Evolutionary conservation across 2,329 filamentous ascomycete species (phyloP).

Genomic region (Magnaporthiopsis rhizophila): DNA sequence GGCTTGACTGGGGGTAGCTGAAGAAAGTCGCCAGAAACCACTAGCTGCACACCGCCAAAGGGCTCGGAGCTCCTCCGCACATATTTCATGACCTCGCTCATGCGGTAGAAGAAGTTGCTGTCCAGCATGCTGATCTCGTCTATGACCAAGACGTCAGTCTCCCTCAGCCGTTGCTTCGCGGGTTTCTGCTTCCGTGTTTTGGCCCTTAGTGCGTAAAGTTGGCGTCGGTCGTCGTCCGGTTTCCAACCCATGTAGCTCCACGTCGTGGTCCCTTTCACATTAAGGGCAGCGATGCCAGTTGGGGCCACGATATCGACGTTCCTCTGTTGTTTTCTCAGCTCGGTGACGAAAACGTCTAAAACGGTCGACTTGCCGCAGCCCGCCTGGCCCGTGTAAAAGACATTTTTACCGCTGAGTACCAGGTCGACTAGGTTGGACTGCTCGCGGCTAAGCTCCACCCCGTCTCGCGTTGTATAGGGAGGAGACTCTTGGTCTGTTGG

Average conservation of each 20-base stretch:
- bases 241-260: constrained; percentile 52
- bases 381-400: constrained; percentile 58
- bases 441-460: constrained; percentile 32
- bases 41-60: constrained; percentile 42
- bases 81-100: constrained; percentile 38
- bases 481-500: too few relatives aligned
- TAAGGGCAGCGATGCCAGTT: constrained; percentile 50
- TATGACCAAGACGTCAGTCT: constrained; percentile 50
- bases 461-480: too few relatives aligned
- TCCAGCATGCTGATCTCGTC: constrained; percentile 63
- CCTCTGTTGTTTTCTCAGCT: constrained; percentile 25
- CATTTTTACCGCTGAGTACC: constrained; percentile 43
- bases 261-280: constrained; percentile 47
- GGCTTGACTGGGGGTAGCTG: constrained; percentile 52
- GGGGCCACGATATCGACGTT: constrained; percentile 47
- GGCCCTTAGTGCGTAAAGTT: constrained; percentile 25
- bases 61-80: constrained; percentile 19
- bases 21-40: constrained; percentile 53
- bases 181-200: constrained; percentile 24
- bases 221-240: constrained; percentile 33
- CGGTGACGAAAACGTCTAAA: constrained; percentile 37
- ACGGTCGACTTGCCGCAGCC: constrained; percentile 53
- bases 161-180: constrained; percentile 26
- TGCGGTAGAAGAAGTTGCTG: constrained; percentile 41
- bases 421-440: constrained; percentile 41